Conservation (phyloP, 108 stramenopile genomes). For the Nitzschia sp. region DNA sequence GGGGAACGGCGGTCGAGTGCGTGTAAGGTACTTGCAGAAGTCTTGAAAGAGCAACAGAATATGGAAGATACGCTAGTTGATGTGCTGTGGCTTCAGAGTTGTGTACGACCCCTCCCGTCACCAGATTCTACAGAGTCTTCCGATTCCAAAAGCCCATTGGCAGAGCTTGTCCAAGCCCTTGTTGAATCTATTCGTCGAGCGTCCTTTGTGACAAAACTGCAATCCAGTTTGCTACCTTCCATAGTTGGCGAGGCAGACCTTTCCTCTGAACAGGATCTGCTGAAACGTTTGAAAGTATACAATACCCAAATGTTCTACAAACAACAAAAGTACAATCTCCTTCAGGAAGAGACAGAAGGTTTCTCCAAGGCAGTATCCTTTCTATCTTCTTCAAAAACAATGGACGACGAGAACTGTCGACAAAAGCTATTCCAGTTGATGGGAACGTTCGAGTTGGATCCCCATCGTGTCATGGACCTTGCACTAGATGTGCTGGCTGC, state of each 20-base stretch:
- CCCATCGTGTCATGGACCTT: constrained; percentile 90
- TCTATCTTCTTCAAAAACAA: constrained; percentile 14
- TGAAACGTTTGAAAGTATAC: constrained; percentile 64
- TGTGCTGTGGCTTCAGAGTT: constrained; percentile 23
- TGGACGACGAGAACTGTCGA: background rate
- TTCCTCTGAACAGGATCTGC: constrained; percentile 30
- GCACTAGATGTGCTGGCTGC: constrained; percentile 79
- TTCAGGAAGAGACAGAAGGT: constrained; percentile 94
- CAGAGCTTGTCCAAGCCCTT: background rate
- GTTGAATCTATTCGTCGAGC: background rate
- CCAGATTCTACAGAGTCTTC: too few relatives aligned
- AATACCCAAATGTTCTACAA: constrained; percentile 88
- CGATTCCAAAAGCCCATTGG: too few relatives aligned
- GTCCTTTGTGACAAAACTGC: constrained; percentile 14
- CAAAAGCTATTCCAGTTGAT: constrained; percentile 47
- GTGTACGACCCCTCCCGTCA: background rate
- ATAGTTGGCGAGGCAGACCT: constrained; percentile 5
- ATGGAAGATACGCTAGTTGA: constrained; percentile 27
- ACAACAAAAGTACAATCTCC: constrained; percentile 91
- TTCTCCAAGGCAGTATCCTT: constrained; percentile 76
- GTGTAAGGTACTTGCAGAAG: constrained; percentile 4
- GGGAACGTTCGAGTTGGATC: constrained; percentile 94
- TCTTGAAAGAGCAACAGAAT: background rate
- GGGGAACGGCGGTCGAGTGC: background rate
- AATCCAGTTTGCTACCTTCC: constrained; percentile 14